Evolutionary conservation across 306 rosid species (phyloP).

Genomic region (Cucumis hystrix): DNA sequence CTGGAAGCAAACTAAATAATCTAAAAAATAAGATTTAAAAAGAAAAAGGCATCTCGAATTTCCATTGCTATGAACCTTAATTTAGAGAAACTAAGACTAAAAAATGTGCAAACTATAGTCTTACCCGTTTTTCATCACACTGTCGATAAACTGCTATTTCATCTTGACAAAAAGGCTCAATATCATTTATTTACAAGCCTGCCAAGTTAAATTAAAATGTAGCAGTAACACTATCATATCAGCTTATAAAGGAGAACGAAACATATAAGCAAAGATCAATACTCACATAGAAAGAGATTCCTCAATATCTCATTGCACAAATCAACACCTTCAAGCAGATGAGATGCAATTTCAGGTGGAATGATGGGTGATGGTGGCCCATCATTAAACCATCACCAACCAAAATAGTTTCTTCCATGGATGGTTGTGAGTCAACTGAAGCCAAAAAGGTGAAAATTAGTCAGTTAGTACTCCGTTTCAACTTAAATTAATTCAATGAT

Average conservation of each 20-base stretch:
- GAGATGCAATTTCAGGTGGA: slow-evolving; percentile 86
- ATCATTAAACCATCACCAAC: slow-evolving; percentile 90
- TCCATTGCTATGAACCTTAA: background rate
- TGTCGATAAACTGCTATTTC: slow-evolving; percentile 69
- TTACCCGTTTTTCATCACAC: slow-evolving; percentile 78
- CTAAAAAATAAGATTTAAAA: background rate
- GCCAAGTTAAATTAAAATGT: slow-evolving; percentile 1
- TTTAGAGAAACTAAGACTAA: background rate
- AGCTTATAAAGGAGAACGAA: background rate
- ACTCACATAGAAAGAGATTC: slow-evolving; percentile 81
- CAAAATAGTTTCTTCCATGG: slow-evolving; percentile 88
- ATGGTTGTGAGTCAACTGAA: slow-evolving; percentile 86
- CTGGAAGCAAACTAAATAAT: background rate
- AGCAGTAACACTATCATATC: background rate
- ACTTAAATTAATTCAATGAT: background rate
- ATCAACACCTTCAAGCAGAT: slow-evolving; percentile 81
- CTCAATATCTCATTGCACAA: slow-evolving; percentile 73
- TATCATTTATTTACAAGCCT: slow-evolving; percentile 93
- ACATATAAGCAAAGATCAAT: background rate
- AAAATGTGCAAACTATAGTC: slow-evolving; percentile 7
- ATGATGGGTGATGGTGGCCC: slow-evolving; percentile 85
- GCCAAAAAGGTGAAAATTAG: slow-evolving; percentile 8
- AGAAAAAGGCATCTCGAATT: background rate
- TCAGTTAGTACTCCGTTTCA: background rate
- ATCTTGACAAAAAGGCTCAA: slow-evolving; percentile 95